Evolutionary conservation across 495 filamentous ascomycete species (phyloP).

Genomic region (Opeltia flavorubescens): DNA sequence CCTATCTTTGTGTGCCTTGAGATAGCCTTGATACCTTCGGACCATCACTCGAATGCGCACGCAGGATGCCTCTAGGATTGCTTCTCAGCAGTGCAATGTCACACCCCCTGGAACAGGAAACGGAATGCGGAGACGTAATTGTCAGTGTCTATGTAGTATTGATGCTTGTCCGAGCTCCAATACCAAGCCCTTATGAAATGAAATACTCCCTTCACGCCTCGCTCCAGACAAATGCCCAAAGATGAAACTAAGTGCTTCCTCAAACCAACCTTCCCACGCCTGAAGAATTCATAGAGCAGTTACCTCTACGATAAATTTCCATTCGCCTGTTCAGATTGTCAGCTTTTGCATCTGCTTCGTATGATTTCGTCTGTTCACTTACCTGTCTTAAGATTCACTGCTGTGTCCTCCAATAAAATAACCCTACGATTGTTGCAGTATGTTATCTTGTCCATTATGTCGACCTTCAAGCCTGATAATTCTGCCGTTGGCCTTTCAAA

Average conservation of each 20-base stretch:
- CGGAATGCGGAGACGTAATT: too few relatives aligned
- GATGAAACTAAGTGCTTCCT: not conserved
- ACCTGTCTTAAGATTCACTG: slow-evolving; percentile 80
- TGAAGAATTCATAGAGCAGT: not conserved
- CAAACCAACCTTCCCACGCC: not conserved
- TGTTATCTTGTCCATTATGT: slow-evolving; percentile 94
- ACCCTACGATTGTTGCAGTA: slow-evolving; percentile 89
- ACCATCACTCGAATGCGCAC: too few relatives aligned
- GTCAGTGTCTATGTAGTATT: too few relatives aligned
- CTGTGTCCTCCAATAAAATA: slow-evolving; percentile 81
- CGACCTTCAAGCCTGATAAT: slow-evolving; percentile 73
- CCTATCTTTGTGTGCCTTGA: too few relatives aligned
- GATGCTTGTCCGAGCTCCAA: too few relatives aligned
- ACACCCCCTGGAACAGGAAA: too few relatives aligned
- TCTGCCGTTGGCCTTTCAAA: slow-evolving; percentile 90
- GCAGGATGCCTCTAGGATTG: too few relatives aligned
- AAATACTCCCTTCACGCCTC: not conserved
- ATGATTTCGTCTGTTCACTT: slow-evolving; percentile 17
- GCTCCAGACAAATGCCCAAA: not conserved
- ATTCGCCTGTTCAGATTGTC: slow-evolving; percentile 19
- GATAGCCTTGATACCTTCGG: too few relatives aligned
- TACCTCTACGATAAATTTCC: slow-evolving; percentile 23
- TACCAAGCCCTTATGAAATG: too few relatives aligned
- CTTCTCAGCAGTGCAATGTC: too few relatives aligned
- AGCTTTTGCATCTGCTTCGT: not conserved